phyloP scores from a whole-genome alignment of 2,329 filamentous ascomycete genomes.

The Verruconis gallopava region DNA sequence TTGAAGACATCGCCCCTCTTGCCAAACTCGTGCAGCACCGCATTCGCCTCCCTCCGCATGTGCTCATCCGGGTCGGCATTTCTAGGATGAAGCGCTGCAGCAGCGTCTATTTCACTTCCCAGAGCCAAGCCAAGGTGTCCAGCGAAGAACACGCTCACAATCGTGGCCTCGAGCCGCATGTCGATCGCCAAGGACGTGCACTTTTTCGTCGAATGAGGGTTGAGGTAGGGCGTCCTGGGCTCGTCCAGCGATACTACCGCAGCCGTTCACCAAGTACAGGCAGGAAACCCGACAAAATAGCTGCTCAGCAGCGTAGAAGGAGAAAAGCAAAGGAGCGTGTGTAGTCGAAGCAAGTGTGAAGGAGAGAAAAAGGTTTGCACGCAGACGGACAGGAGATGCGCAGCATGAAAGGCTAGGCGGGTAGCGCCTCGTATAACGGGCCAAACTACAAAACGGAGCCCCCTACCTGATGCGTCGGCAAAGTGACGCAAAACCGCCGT shows the following conservation, averaged over 20 bases:
- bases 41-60: background rate
- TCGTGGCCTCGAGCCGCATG: constrained; percentile 9
- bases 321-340: constrained; percentile 6
- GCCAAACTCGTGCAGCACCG: background rate
- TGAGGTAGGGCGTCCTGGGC: background rate
- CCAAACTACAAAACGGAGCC: background rate
- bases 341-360: background rate
- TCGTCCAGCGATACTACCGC: constrained; percentile 6
- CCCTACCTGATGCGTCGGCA: background rate
- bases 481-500: background rate
- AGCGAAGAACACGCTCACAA: constrained; percentile 3
- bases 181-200: constrained; percentile 7
- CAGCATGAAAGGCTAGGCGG: background rate
- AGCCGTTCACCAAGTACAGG: background rate
- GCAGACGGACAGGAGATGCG: background rate
- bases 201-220: background rate
- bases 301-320: constrained; percentile 7
- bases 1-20: constrained; percentile 10
- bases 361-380: background rate
- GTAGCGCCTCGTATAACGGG: background rate
- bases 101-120: background rate
- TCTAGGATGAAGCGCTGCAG: constrained; percentile 1
- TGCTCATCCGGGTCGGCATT: constrained; percentile 5
- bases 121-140: background rate
- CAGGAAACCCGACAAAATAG: constrained; percentile 3